A percentile compares a stretch with the other conserved stretches of the same genome.
These are phyloP conservation scores for Diversispora epigaea DNA, from an alignment of 192 early-diverging fungal genomes.

Conservation along the genomic window DNA sequence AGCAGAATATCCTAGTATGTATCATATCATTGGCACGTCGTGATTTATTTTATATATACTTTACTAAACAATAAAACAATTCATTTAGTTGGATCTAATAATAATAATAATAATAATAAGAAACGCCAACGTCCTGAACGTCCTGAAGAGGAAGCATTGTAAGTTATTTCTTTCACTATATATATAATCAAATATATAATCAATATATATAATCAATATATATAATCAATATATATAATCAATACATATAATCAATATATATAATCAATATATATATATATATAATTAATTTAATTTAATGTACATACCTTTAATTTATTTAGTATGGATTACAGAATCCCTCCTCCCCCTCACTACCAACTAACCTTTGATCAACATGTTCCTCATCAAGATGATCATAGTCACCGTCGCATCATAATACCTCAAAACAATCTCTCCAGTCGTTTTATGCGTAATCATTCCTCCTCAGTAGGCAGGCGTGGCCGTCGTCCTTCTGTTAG, in stretches of 20 bases:
- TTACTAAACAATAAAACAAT: neutral
- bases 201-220: neutral
- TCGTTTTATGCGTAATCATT: neutral
- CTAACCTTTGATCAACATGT: conserved; percentile 1
- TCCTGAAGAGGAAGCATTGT: conserved; percentile 20
- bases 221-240: too few species aligned
- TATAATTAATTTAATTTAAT: too few species aligned
- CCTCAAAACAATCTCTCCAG: neutral
- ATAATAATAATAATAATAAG: neutral
- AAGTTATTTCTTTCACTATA: neutral
- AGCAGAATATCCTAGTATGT: neutral
- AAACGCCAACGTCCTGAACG: conserved; percentile 13
- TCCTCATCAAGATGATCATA: neutral
- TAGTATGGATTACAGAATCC: conserved; percentile 4
- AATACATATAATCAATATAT: too few species aligned
- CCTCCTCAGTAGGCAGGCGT: neutral
- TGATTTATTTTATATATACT: neutral
- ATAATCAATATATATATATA: too few species aligned
- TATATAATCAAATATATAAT: neutral
- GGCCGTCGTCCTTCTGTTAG: conserved; percentile 43
- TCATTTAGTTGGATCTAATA: neutral
- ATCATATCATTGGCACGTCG: neutral
- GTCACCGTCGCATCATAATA: neutral
- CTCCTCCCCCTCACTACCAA: conserved; percentile 4
- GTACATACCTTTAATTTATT: neutral